Percentiles rank a stretch among this genome's conserved stretches.
Conservation (phyloP, 176 grass and related monocot species). For the Chrysopogon serrulatus region DNA sequence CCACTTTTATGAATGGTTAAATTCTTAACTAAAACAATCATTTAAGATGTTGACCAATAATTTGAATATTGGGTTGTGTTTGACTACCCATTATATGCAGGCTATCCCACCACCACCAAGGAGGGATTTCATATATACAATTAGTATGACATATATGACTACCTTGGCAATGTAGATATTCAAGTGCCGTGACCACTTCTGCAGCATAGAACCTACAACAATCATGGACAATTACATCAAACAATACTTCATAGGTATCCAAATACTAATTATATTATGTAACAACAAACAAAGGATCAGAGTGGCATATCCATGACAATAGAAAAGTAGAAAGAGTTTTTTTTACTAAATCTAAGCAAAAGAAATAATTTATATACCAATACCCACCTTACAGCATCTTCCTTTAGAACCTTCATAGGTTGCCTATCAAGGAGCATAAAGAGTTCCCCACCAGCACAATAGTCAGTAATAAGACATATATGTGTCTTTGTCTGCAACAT, state of each 20-base stretch:
- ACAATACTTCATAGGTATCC: background rate
- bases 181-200: constrained; percentile 84
- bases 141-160: background rate
- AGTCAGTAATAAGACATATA: constrained; percentile 89
- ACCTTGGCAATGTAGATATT: constrained; percentile 98
- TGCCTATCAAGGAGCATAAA: constrained; percentile 86
- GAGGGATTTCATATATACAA: background rate
- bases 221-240: constrained; percentile 15
- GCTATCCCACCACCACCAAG: background rate
- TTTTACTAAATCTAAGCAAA: background rate
- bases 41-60: background rate
- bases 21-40: background rate
- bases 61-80: background rate
- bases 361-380: constrained; percentile 21
- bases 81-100: background rate
- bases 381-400: constrained; percentile 87
- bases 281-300: background rate
- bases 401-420: constrained; percentile 72
- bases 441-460: constrained; percentile 83
- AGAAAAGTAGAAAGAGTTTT: background rate
- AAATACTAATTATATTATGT: background rate
- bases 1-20: background rate
- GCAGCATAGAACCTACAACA: constrained; percentile 79
- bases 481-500: constrained; percentile 79
- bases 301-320: background rate